A percentile compares a stretch with the other conserved stretches of the same genome.
Conservation (phyloP, 1,139 yeast genomes). For the Saccharomyces pastorianus region DNA sequence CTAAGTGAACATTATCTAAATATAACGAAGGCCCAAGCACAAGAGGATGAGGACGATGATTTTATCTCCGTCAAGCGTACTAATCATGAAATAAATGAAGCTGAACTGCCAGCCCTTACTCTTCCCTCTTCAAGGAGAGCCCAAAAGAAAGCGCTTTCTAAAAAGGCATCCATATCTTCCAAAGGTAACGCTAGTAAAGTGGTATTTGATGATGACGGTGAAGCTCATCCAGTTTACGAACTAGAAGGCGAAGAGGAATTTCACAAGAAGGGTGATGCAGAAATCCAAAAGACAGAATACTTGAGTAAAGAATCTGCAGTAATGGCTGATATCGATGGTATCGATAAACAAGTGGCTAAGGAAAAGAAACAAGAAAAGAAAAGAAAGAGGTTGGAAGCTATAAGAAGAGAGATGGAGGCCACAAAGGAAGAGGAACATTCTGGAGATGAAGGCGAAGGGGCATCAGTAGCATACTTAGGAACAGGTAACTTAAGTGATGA, state of each 20-base stretch:
- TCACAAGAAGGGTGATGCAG: conserved; percentile 66
- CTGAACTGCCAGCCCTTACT: conserved; percentile 52
- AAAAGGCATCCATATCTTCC: conserved; percentile 61
- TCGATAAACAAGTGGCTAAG: conserved; percentile 75
- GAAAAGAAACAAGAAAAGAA: conserved; percentile 83
- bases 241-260: conserved; percentile 86
- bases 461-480: conserved; percentile 25
- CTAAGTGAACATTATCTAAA: conserved; percentile 80
- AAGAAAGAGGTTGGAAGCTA: conserved; percentile 76
- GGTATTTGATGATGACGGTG: conserved; percentile 89
- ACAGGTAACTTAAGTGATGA: conserved; percentile 33
- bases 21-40: conserved; percentile 41
- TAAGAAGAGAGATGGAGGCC: conserved; percentile 46
- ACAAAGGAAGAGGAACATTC: conserved; percentile 30
- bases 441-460: conserved; percentile 25
- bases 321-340: conserved; percentile 65
- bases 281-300: conserved; percentile 57
- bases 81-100: conserved; percentile 62
- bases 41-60: conserved; percentile 56
- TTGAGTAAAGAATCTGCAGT: conserved; percentile 55
- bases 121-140: conserved; percentile 75
- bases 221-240: conserved; percentile 84
- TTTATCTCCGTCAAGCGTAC: conserved; percentile 73
- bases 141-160: conserved; percentile 81
- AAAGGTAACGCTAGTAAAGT: conserved; percentile 71